Percentiles rank a stretch among this genome's conserved stretches.
phyloP scores from a whole-genome alignment of 768 basidiomycete species.

The Pleurotus djamor region DNA sequence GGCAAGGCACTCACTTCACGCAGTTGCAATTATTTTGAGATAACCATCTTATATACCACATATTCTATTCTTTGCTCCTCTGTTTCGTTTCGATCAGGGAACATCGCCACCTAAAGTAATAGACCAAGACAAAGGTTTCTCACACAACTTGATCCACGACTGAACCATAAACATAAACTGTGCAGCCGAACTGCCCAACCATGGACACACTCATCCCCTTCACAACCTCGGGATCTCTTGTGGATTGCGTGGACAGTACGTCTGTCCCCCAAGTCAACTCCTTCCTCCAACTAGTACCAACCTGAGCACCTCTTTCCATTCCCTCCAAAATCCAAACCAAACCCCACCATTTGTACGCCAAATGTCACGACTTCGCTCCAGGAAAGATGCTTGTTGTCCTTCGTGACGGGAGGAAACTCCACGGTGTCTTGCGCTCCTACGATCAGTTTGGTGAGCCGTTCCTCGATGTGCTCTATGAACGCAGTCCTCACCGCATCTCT shows the following conservation, averaged over 20 bases:
- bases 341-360: slow-evolving; percentile 18
- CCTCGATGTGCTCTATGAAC: slow-evolving; percentile 1
- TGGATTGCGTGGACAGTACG: slow-evolving; percentile 99
- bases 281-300: slow-evolving; percentile 37
- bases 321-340: slow-evolving; percentile 19
- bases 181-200: slow-evolving; percentile 1
- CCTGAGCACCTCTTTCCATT: slow-evolving; percentile 37
- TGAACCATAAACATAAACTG: neutral
- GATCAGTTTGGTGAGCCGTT: slow-evolving; percentile 90
- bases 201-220: slow-evolving; percentile 99
- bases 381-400: slow-evolving; percentile 99
- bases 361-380: slow-evolving; percentile 33
- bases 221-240: slow-evolving; percentile 97
- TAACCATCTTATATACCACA: no score
- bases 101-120: no score
- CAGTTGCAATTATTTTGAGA: no score
- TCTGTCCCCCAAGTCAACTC: slow-evolving; percentile 56
- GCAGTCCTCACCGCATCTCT: neutral
- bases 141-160: neutral
- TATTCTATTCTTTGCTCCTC: no score
- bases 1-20: no score
- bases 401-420: slow-evolving; percentile 93
- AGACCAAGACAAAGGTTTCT: neutral
- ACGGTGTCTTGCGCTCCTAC: slow-evolving; percentile 94
- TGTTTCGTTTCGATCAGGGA: no score